Percentiles rank a stretch among this genome's conserved stretches.
Evolutionary conservation across 257 asterid genomes (phyloP).

Genomic region (Fraxinus quadrangulata): DNA sequence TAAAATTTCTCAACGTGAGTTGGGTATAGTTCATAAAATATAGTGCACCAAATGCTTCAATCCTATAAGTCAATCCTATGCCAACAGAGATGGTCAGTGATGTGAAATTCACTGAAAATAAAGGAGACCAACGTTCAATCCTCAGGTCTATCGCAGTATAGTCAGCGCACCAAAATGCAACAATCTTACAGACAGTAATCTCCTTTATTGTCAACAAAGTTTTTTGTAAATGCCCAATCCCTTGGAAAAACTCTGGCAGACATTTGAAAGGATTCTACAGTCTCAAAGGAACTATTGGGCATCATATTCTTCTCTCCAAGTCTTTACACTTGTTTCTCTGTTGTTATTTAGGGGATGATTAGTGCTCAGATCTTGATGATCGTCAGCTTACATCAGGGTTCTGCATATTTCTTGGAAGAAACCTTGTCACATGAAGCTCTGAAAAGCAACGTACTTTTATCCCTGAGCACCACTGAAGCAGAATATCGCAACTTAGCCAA

Average conservation of each 20-base stretch:
- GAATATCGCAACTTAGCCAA: neutral
- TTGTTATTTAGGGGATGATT: neutral
- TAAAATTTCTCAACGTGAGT: neutral
- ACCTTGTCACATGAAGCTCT: neutral
- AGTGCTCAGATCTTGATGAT: neutral
- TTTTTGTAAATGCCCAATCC: neutral
- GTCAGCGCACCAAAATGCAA: neutral
- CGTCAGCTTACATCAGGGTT: neutral
- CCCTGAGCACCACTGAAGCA: neutral
- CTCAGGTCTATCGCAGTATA: neutral
- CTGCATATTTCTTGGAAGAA: neutral
- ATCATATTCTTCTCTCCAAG: neutral
- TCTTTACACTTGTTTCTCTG: neutral
- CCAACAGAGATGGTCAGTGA: neutral
- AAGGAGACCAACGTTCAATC: neutral
- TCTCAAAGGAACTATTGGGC: neutral
- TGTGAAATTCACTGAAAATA: neutral
- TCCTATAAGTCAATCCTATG: neutral
- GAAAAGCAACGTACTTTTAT: neutral
- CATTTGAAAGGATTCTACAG: neutral
- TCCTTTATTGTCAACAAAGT: neutral
- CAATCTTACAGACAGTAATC: neutral
- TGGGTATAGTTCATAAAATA: slow-evolving; percentile 2
- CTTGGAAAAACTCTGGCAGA: neutral
- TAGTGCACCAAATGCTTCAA: neutral